Evolutionary conservation across 352 stramenopile species (phyloP), one percentile per base, ranked within the genome.

Genomic region (Phytophthora hibernalis): DNA sequence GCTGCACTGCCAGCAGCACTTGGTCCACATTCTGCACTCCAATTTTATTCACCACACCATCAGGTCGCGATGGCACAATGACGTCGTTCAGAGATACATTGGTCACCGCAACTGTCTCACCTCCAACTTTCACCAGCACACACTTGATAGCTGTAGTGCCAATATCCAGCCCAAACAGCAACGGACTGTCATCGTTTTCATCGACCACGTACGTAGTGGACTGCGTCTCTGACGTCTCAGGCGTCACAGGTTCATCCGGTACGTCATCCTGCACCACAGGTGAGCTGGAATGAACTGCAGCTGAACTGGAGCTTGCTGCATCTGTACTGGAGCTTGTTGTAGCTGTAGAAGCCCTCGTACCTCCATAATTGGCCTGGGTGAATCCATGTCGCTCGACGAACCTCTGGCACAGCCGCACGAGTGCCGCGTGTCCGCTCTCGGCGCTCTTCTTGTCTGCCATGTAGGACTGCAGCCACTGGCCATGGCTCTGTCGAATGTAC

Each of bases 101-200:
- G 5, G 65, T 59, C 50, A 71, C 66, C 9, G 72, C 77, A 35
- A 88, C 48, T 8, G 79, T 59, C 51, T 73, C 53, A 8, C 59
- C 68, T 6, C 62, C 60, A 13, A 37, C 49, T 63, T 79, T 72
- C 48, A 91, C 77, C 20, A 93, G 22, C 44, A 78, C 81, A 60
- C 81, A 91, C 62, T 95, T 95, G 50, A 95, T 72, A 5, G 87
- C 85, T 1, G 83, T 93, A 15, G 87, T 93, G 52, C 87, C 87
- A 16, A 95, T 76, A 58, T 95, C 87, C 20, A 95, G 18, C 5
- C 87, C 87, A 21, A 93, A 80, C 1, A 84, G 70, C 24, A 77
- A 31, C 6, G 58, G 54, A 28, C 38, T 66, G 20, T 68, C 61
- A 42, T 79, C 73, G 7, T 68, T 42, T 18, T 15, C n/a, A 1